Evolutionary conservation across 176 grass and related monocot species (phyloP), one percentile per base, ranked within the genome.

Genomic region (Zea mays): DNA sequence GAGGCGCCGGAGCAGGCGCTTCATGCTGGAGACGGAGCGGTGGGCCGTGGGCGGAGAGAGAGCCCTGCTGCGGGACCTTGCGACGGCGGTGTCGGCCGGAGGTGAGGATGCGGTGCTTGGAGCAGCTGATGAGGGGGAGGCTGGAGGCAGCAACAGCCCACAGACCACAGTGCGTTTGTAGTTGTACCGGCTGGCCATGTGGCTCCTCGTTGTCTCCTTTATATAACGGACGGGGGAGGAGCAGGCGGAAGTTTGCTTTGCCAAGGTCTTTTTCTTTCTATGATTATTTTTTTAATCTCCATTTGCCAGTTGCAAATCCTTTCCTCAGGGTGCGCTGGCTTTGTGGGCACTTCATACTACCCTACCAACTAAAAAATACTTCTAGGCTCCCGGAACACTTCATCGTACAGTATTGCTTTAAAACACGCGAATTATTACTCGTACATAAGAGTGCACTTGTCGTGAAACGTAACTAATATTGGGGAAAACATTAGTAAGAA

Each of bases 1-100:
- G 42, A 97, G 76, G 0, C 87, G 71, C 19, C 87, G 68, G 63
- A 98, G 83, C 0, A 94, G 51, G 54, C 82, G 81, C 87, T 88
- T 92, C 95, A 93, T 89, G 61, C 4, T 7, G n/a, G 3, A 7
- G n/a, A 2, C 8, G 65, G 10, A 36, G 13, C 2, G 41, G 13
- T n/a, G 35, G 59, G 43, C 4, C 4, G 37, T 38, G 37, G 4
- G 37, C 2, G 37, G 37, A 38, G 37, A 38, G 37, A 2, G 37
- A 2, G 37, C 37, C 37, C 37, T 40, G 39, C 39, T 17, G 50
- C 15, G 50, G 50, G 50, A 17, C 50, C 15, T 20, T 56, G 52
- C 13, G 56, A 40, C 39, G 64, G 61, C 40, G 65, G 67, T 42
- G 50, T 57, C 43, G 83, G 71, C 21, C 33, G 34, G 9, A 5